Evolutionary conservation across 2,329 filamentous ascomycete species (phyloP), one percentile per base, ranked within the genome.

Genomic region (Xylaria sp.): DNA sequence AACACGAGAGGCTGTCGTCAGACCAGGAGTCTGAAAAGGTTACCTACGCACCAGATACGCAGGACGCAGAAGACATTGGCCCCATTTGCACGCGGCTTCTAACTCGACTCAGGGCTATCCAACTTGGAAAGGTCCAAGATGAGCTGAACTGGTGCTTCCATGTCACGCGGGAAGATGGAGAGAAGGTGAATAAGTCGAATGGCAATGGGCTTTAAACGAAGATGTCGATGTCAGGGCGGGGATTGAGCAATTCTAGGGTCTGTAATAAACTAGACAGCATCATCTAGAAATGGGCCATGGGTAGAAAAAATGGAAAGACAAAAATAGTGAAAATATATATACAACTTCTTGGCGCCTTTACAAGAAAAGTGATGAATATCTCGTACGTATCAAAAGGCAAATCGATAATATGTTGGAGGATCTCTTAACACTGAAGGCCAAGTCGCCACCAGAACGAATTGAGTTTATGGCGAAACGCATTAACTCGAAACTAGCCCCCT

Each of bases 91-190:
- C 89, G 29, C 91, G 91, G 82, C 85, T 98, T 47, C 82, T 98
- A 66, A 84, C 85, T 27, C 91, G 91, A 63, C 85, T 98, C 63
- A 92, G 97, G 83, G 93, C 90, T 0, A 94, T 98, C 69, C 95
- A 98, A 84, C 86, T 88, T 44, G 94, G 94, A 32, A 93, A 92
- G 81, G 83, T 92, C 50, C 84, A 91, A 79, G 95, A 98, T 78
- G 82, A 84, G 65, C 92, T 94, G 77, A 89, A 88, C 3, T 98
- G 94, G 94, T 86, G 87, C 57, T 78, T 81, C 60, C 75, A 79
- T 8, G 83, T 90, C 8, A 77, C 75, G 8, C 82, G 81, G 60
- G 81, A 79, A 63, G 85, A 89, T 69, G 79, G 80, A 6, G 77
- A 75, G 60, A 82, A 84, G 69, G 81, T 83, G 8, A 76, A 74